Evolutionary conservation across 2,329 filamentous ascomycete genomes (phyloP), one percentile per base, ranked within the genome.

Genomic region (Talaromyces marneffei): DNA sequence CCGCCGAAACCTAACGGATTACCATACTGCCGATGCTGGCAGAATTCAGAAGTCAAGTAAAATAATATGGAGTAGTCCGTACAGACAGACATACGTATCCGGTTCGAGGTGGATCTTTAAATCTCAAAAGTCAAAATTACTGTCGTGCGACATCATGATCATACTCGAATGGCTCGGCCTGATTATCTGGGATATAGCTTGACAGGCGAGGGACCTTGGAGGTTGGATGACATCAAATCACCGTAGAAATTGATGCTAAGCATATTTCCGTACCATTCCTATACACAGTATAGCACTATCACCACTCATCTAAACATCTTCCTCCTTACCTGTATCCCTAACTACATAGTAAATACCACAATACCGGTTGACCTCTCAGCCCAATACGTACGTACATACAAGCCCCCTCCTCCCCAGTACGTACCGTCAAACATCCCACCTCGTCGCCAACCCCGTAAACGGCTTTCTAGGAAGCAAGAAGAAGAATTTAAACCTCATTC

Each of bases 381-480:
- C 18, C 29, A 35, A 35, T 35, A 52, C 8, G 14, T 10, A 10
- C 29, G 10, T 33, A 9, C 27, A 33, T 52, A 33, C 42, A 14
- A 16, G 10, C 16, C 23, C 12, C 42, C n/a, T 14, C n/a, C n/a
- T n/a, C n/a, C n/a, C n/a, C n/a, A n/a, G 23, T 46, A 16, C 42
- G 5, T 33, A 52, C 27, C 46, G 27, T 33, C 16, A 18, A 33
- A 54, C 25, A 55, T 55, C 52, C 35, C 52, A 40, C 44, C 23
- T 60, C 58, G 58, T 60, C 58, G 9, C 58, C 58, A 55, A 60
- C 58, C 58, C 50, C 25, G 50, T 60, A 60, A 55, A 55, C 33
- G 46, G 58, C 14, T 39, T 4, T 23, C 27, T 31, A 59, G 33
- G 57, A 29, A 25, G 4, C 16, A 31, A 57, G 12, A 35, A 31